Evolutionary conservation across 2,329 filamentous ascomycete species (phyloP).

Genomic region (Madurella mycetomatis): DNA sequence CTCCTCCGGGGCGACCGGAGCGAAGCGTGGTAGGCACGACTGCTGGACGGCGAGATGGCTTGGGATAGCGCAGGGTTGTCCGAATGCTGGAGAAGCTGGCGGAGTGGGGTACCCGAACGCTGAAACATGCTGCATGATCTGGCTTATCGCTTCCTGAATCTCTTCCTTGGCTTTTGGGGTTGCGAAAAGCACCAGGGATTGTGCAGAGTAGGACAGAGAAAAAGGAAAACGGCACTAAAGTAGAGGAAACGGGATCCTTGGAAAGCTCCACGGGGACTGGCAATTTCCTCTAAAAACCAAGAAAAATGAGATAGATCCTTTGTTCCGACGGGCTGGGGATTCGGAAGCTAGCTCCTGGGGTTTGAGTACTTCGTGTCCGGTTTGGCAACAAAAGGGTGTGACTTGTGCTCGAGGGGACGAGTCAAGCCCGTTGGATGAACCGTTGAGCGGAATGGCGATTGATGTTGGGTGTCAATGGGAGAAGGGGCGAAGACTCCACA

Average conservation of each 20-base stretch:
- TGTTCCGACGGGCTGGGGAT: slow-evolving; percentile 27
- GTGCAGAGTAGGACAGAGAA: slow-evolving; percentile 1
- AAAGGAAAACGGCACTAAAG: slow-evolving; percentile 22
- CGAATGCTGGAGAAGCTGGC: slow-evolving; percentile 52
- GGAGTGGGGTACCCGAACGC: slow-evolving; percentile 54
- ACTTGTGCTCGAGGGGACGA: slow-evolving; percentile 46
- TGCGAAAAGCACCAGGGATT: not conserved
- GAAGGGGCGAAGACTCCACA: slow-evolving; percentile 13
- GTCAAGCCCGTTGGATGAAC: slow-evolving; percentile 33
- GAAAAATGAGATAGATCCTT: slow-evolving; percentile 11
- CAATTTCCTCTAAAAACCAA: slow-evolving; percentile 20
- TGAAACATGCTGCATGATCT: slow-evolving; percentile 58
- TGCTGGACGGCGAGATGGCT: slow-evolving; percentile 33
- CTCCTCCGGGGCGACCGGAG: slow-evolving; percentile 69
- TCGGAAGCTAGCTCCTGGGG: slow-evolving; percentile 13
- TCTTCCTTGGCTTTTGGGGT: slow-evolving; percentile 10
- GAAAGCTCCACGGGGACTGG: slow-evolving; percentile 26
- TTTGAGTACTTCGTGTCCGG: slow-evolving; percentile 12
- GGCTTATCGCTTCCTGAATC: slow-evolving; percentile 15
- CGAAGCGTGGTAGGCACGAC: slow-evolving; percentile 43
- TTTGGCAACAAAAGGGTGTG: slow-evolving; percentile 28
- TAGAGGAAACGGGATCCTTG: slow-evolving; percentile 30
- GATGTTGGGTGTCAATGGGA: slow-evolving; percentile 19
- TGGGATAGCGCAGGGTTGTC: slow-evolving; percentile 44
- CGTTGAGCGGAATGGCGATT: not conserved